phyloP scores from a whole-genome alignment of 495 filamentous ascomycete genomes.

The Penicillium daleae region DNA sequence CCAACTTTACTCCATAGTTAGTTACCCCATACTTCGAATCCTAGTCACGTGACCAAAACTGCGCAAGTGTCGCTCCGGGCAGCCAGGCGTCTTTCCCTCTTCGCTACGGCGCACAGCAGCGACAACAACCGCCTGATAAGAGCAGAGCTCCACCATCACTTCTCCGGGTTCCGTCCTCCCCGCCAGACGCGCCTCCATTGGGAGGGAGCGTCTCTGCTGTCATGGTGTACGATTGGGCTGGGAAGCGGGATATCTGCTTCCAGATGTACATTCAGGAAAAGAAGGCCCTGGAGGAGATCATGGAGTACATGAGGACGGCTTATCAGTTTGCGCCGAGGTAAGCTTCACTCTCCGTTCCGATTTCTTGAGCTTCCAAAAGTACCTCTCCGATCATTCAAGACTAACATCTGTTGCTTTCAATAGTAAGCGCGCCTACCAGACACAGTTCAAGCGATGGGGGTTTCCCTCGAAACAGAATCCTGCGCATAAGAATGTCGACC shows the following conservation, averaged over 20 bases:
- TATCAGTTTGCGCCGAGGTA: constrained; percentile 71
- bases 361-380: not conserved
- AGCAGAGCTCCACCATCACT: constrained; percentile 25
- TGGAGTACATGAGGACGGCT: constrained; percentile 61
- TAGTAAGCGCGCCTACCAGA: constrained; percentile 75
- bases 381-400: not conserved
- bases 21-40: not conserved
- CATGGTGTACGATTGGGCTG: constrained; percentile 80
- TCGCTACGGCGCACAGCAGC: constrained; percentile 46
- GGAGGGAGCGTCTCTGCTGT: constrained; percentile 32
- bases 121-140: constrained; percentile 44
- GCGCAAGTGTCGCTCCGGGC: constrained; percentile 30
- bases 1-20: not conserved
- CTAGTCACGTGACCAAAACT: constrained; percentile 31
- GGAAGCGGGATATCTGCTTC: constrained; percentile 67
- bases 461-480: constrained; percentile 76
- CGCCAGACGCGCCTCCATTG: constrained; percentile 37
- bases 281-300: constrained; percentile 68
- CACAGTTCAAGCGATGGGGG: constrained; percentile 75
- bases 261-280: constrained; percentile 75
- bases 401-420: not conserved
- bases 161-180: constrained; percentile 16
- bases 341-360: constrained; percentile 10
- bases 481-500: constrained; percentile 64
- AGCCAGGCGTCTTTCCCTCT: constrained; percentile 20